Evolutionary conservation across 352 stramenopile species (phyloP).

Genomic region (Blastocystis sp.): DNA sequence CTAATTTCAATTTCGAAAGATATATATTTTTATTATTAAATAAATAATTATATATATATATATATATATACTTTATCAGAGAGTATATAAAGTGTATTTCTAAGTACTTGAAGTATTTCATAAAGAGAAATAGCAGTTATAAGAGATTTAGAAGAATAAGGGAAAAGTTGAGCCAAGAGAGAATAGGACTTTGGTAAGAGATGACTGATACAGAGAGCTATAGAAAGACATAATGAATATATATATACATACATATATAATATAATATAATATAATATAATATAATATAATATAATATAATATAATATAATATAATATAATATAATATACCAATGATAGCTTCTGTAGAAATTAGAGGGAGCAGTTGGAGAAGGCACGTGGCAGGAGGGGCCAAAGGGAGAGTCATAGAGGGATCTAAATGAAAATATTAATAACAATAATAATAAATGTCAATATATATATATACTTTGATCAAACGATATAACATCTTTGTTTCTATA

Average conservation of each 20-base stretch:
- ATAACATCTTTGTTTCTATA: conserved; percentile 31
- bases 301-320: background rate
- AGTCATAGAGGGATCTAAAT: background rate
- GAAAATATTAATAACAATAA: background rate
- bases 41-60: conserved; percentile 16
- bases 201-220: conserved; percentile 8
- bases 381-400: background rate
- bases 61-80: conserved; percentile 1
- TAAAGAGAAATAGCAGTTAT: conserved; percentile 12
- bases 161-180: background rate
- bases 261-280: too few relatives aligned
- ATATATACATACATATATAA: too few relatives aligned
- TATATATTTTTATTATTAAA: background rate
- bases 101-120: conserved; percentile 2
- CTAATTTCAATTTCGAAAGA: conserved; percentile 15
- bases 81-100: background rate
- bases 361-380: background rate
- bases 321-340: background rate
- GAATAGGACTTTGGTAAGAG: conserved; percentile 30
- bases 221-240: too few relatives aligned
- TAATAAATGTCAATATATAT: background rate
- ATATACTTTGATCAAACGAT: too few relatives aligned
- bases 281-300: too few relatives aligned
- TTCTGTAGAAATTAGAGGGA: conserved; percentile 18
- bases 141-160: conserved; percentile 5